Conservation (phyloP, 169 alveolate species). For the Eimeria falciformis region DNA sequence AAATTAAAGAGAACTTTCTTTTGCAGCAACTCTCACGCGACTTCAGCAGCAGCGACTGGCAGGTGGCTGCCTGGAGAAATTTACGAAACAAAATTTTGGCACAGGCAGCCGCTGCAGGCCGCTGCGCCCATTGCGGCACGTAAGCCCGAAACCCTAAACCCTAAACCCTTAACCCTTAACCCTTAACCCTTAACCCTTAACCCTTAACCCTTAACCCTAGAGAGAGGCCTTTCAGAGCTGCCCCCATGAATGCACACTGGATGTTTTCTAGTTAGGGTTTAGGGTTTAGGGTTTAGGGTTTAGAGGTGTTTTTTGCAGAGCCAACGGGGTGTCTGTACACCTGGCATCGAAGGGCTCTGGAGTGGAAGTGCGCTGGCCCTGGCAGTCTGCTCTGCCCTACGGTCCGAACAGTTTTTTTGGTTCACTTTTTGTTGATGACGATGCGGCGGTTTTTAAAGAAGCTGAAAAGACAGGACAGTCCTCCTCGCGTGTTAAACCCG, state of each 20-base stretch:
- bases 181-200: slow-evolving; percentile 2
- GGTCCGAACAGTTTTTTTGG: slow-evolving; percentile 8
- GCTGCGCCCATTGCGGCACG: slow-evolving; percentile 24
- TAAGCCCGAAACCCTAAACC: slow-evolving; percentile 32
- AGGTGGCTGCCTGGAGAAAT: slow-evolving; percentile 70
- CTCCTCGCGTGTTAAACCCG: slow-evolving; percentile 7
- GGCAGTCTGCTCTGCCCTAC: slow-evolving; percentile 22
- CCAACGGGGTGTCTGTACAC: slow-evolving; percentile 54
- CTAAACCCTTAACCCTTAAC: slow-evolving; percentile 50
- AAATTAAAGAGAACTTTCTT: not conserved
- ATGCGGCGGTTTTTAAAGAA: not conserved
- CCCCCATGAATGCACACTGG: no score
- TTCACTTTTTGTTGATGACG: not conserved
- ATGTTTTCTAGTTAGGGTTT: no score
- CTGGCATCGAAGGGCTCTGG: slow-evolving; percentile 52
- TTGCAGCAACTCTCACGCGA: slow-evolving; percentile 42
- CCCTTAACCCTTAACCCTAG: not conserved
- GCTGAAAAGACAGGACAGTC: not conserved
- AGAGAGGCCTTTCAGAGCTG: no score
- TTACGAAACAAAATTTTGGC: slow-evolving; percentile 8
- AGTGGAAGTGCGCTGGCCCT: slow-evolving; percentile 33
- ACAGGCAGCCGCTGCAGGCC: slow-evolving; percentile 21
- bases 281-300: slow-evolving; percentile 20
- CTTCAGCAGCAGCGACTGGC: slow-evolving; percentile 43
- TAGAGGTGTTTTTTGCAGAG: slow-evolving; percentile 5